Percentiles rank a stretch among this genome's conserved stretches.
Evolutionary conservation across 352 stramenopile genomes (phyloP).

Genomic region (Hyaloperonospora arabidopsidis): DNA sequence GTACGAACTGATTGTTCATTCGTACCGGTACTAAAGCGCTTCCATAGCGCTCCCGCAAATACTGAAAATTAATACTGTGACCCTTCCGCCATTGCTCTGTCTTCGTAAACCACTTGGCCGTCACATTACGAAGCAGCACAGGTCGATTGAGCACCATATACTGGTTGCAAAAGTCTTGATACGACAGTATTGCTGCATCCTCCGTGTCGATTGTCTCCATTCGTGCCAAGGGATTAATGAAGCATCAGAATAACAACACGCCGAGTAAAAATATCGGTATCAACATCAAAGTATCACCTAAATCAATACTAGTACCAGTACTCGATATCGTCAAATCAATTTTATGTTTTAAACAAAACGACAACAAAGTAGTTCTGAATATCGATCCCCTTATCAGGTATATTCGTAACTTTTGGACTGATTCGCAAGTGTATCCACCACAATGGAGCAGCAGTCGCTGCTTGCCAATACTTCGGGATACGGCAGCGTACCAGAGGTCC

Average conservation of each 20-base stretch:
- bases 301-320: no score
- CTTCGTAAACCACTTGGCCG: constrained; percentile 23
- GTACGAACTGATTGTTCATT: not conserved
- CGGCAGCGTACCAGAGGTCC: constrained; percentile 25
- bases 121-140: constrained; percentile 60
- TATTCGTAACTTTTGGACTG: no score
- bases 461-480: constrained; percentile 20
- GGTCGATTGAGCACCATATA: constrained; percentile 67
- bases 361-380: no score
- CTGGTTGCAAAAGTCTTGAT: constrained; percentile 60
- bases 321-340: no score
- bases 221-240: no score
- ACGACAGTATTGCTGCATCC: constrained; percentile 47
- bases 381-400: no score
- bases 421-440: not conserved
- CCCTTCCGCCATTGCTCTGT: constrained; percentile 23
- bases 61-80: constrained; percentile 32
- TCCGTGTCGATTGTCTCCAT: constrained; percentile 39
- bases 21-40: constrained; percentile 46
- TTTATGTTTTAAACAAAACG: no score
- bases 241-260: no score
- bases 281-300: no score
- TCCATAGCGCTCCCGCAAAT: constrained; percentile 40
- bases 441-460: constrained; percentile 35
- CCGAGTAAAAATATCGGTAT: no score